Evolutionary conservation across 129 eudicot genomes (phyloP).

Genomic region (Erigeron canadensis): DNA sequence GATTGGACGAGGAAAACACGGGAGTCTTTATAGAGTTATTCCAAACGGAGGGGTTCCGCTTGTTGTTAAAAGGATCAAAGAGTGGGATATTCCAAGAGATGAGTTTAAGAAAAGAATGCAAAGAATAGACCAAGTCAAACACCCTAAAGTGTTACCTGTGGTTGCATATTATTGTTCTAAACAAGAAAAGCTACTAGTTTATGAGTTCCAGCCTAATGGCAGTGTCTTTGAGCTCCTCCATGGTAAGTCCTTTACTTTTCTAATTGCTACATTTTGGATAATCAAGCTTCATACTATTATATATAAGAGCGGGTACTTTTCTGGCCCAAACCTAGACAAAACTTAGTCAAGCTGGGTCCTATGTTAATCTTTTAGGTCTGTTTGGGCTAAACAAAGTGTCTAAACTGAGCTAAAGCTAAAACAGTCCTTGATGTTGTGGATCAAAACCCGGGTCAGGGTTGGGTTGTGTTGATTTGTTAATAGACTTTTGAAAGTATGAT

Average conservation of each 20-base stretch:
- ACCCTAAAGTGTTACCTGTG: conserved; percentile 52
- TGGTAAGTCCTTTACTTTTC: conserved; percentile 40
- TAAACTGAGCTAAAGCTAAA: neutral
- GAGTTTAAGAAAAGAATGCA: conserved; percentile 73
- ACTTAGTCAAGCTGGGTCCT: neutral
- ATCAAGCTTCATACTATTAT: neutral
- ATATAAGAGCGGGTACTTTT: neutral
- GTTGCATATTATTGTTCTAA: conserved; percentile 73
- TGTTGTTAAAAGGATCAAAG: conserved; percentile 72
- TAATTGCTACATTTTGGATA: neutral
- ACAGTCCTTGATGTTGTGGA: neutral
- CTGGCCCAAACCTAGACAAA: neutral
- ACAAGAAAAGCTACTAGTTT: conserved; percentile 72
- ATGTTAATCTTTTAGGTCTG: neutral
- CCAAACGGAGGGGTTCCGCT: conserved; percentile 37
- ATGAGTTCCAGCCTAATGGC: conserved; percentile 66
- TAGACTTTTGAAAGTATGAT: neutral
- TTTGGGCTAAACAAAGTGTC: neutral
- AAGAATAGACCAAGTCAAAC: conserved; percentile 52
- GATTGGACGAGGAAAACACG: conserved; percentile 69
- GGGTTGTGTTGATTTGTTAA: neutral
- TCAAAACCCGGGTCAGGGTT: neutral
- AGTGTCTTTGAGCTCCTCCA: conserved; percentile 69
- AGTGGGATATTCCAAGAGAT: conserved; percentile 58
- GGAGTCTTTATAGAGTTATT: conserved; percentile 65